Conservation (phyloP, 164 flowering plant genomes). For the Kingdonia uniflora region DNA sequence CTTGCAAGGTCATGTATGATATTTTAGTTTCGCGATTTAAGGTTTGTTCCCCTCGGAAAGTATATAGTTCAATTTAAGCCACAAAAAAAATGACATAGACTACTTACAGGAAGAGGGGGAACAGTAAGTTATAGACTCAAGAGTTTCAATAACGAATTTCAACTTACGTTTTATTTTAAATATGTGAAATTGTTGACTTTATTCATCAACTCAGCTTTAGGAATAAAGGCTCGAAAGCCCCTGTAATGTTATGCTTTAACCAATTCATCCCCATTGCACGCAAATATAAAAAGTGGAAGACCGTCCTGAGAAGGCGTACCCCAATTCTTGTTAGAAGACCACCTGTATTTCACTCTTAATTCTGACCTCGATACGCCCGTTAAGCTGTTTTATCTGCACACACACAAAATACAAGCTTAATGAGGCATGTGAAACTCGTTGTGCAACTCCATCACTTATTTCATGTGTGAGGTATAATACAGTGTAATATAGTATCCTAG, state of each 20-base stretch:
- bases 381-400: conserved; percentile 74
- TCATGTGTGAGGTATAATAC: no score
- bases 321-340: conserved; percentile 94
- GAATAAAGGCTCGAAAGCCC: conserved; percentile 90
- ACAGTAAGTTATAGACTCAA: no score
- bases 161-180: conserved; percentile 76
- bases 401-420: neutral
- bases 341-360: conserved; percentile 92
- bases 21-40: no score
- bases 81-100: no score
- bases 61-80: no score
- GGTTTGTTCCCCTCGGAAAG: no score
- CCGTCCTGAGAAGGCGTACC: conserved; percentile 25
- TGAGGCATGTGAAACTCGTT: neutral
- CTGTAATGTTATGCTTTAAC: conserved; percentile 28
- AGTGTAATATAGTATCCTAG: no score
- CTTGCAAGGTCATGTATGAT: no score
- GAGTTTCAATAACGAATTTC: neutral
- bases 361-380: conserved; percentile 77
- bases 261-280: neutral
- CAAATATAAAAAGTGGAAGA: neutral
- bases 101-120: no score
- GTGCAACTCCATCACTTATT: no score
- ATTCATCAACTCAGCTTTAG: conserved; percentile 74
- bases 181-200: conserved; percentile 57